Evolutionary conservation across 2,329 filamentous ascomycete species (phyloP), one percentile per base, ranked within the genome.

Genomic region (Aspergillus japonicus): DNA sequence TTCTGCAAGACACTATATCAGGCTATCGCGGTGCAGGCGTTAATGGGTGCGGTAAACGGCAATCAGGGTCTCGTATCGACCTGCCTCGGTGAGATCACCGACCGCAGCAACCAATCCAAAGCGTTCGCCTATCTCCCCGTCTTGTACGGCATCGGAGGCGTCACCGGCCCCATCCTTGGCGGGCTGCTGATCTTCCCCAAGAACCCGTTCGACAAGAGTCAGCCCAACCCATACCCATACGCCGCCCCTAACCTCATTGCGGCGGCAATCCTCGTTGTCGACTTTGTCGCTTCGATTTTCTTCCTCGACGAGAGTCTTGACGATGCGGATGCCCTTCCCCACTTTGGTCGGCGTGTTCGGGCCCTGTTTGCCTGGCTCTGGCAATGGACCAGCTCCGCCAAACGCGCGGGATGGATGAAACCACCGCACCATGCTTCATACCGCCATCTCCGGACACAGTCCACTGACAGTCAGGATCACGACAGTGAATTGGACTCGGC

Each of bases 91-190:
- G 95, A 99, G 75, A 89, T 99, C 55, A 99, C 95, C 1, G 93
- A 98, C 72, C 87, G 92, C 57, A 95, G 89, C 64, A 99, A 99
- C 74, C 95, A 99, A 81, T 95, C 91, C 70, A 85, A 85, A 56
- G 95, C 92, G 0, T 99, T 99, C 69, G 95, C 91, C 1, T 99
- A 96, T 79, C 81, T 99, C 47, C 95, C 95, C 0, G 89, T 98
- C 44, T 89, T 98, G n/a, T 99, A 99, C 75, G 94, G 94, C 4
- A 81, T 99, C 35, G 95, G 95, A 19, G 91, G 91, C 48, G 96
- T 99, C 62, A 95, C 93, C 0, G 95, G 95, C 0, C 95, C 95
- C 0, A 87, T 96, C 1, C 78, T 98, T n/a, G 95, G 95, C 14
- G 95, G 95, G 0, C 74, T 97, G 47, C 77, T 98, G 57, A 90